phyloP scores from a whole-genome alignment of 2,329 filamentous ascomycete species.

The Phoma sp. region DNA sequence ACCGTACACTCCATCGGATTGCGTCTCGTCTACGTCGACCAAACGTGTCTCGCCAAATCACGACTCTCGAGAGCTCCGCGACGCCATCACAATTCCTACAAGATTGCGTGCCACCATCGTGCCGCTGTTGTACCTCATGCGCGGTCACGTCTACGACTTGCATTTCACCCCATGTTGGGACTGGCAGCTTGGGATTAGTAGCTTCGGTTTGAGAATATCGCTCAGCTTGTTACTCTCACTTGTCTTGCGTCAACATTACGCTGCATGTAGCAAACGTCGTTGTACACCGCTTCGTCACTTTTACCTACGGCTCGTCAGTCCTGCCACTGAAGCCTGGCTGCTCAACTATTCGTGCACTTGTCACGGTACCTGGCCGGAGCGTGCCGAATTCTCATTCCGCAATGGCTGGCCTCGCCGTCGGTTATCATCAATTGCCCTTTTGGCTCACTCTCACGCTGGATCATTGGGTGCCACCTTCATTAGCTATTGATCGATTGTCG shows the following conservation, averaged over 20 bases:
- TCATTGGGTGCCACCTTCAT: constrained; percentile 1
- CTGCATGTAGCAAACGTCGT: constrained; percentile 6
- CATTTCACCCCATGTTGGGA: constrained; percentile 1
- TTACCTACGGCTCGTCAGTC: background rate
- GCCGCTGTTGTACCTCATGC: constrained; percentile 11
- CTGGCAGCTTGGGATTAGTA: background rate
- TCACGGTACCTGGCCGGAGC: constrained; percentile 8
- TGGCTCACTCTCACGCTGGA: constrained; percentile 6
- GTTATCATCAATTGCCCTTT: background rate
- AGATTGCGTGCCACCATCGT: constrained; percentile 8
- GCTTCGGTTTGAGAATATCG: background rate
- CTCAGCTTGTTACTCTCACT: constrained; percentile 4
- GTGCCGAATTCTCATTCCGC: constrained; percentile 13
- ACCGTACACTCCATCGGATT: constrained; percentile 15
- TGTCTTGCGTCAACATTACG: constrained; percentile 2
- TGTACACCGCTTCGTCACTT: constrained; percentile 1
- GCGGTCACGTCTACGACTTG: constrained; percentile 5
- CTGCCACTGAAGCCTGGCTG: constrained; percentile 3
- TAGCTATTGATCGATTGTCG: background rate
- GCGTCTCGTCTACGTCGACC: constrained; percentile 13
- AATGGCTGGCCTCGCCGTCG: background rate
- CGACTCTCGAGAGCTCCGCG: constrained; percentile 3
- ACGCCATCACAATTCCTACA: background rate
- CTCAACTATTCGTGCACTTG: constrained; percentile 9
- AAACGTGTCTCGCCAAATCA: constrained; percentile 20